Evolutionary conservation across 2,329 filamentous ascomycete genomes (phyloP), one percentile per base, ranked within the genome.

Genomic region (Torrubiella hemipterigena): DNA sequence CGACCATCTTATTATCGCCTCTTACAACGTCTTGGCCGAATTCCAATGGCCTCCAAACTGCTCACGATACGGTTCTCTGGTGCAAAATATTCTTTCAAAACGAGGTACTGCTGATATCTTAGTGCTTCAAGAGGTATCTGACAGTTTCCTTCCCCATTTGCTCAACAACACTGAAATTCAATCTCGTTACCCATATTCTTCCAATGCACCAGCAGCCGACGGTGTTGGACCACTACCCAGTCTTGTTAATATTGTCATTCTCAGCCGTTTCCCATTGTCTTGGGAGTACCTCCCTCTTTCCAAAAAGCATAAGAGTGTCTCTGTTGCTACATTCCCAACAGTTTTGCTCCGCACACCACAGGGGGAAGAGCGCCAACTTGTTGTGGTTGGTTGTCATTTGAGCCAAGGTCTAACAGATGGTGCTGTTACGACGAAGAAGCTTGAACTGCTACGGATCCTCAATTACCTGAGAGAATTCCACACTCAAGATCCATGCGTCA

Each of bases 91-190:
- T 3, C 43, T 70, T 5, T 56, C 59, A 0, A 33, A 45, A 5
- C 46, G 51, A 7, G 63, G 64, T 4, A 35, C 44, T 1, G 55
- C 67, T 7, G 66, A 72, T 34, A 49, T 69, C 4, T 40, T 71
- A 7, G 54, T 70, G 4, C 57, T 81, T 5, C 65, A 81, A 45
- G 77, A 80, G 50, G 69, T 80, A 2, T 77, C 73, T 0, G 74
- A 80, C 38, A 61, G 70, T 24, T 77, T 80, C 37, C 59, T 81
- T 0, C 58, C 61, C 0, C 64, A 61, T 34, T 52, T 81, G 1
- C 63, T 80, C 2, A 42, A 46, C 3, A 48, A 69, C 33, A 36
- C 51, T 3, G 42, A 51, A 3, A 54, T 80, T 16, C 58, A 59
- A 17, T 40, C 49, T 9, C 51, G 47, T 3, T 80, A 76, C 39